Percentiles rank a stretch among this genome's conserved stretches.
Evolutionary conservation across 2,329 filamentous ascomycete species (phyloP).

Genomic region (Alternaria angustiovoidea): DNA sequence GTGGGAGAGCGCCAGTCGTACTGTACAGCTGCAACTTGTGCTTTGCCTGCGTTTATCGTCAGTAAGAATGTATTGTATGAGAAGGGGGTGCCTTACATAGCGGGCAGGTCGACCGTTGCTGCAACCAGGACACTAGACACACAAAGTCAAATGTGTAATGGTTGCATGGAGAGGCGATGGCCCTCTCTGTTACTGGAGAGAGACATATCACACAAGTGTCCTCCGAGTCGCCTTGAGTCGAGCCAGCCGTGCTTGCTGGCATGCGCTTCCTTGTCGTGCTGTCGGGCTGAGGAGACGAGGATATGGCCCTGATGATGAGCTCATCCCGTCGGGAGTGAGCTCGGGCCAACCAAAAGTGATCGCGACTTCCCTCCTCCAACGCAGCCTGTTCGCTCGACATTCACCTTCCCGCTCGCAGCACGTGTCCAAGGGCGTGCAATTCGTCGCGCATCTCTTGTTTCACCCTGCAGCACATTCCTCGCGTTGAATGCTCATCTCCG

Average conservation of each 20-base stretch:
- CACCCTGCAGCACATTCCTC: background rate
- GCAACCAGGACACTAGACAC: conserved; percentile 83
- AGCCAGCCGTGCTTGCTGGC: conserved; percentile 27
- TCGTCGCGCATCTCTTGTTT: background rate
- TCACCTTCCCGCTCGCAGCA: conserved; percentile 10
- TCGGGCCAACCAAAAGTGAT: conserved; percentile 25
- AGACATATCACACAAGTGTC: conserved; percentile 84
- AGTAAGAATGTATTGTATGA: conserved; percentile 1
- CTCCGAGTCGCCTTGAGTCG: conserved; percentile 25
- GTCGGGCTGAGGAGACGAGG: conserved; percentile 6
- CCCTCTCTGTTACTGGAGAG: conserved; percentile 74
- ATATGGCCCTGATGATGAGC: conserved; percentile 17
- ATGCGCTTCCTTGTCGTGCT: conserved; percentile 32
- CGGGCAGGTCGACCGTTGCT: conserved; percentile 76
- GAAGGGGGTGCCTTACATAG: conserved; percentile 70
- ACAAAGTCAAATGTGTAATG: conserved; percentile 86
- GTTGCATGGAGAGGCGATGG: conserved; percentile 76
- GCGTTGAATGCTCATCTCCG: conserved; percentile 37
- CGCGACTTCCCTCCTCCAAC: conserved; percentile 19
- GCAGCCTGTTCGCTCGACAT: conserved; percentile 5
- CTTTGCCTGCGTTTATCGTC: conserved; percentile 54
- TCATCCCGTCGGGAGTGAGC: conserved; percentile 26
- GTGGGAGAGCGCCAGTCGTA: conserved; percentile 67
- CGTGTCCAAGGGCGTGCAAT: conserved; percentile 9
- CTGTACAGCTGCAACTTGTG: conserved; percentile 65